These are phyloP conservation scores for Ophiostoma populinum DNA, from an alignment of 2,329 filamentous ascomycete genomes.

Conservation along the genomic window DNA sequence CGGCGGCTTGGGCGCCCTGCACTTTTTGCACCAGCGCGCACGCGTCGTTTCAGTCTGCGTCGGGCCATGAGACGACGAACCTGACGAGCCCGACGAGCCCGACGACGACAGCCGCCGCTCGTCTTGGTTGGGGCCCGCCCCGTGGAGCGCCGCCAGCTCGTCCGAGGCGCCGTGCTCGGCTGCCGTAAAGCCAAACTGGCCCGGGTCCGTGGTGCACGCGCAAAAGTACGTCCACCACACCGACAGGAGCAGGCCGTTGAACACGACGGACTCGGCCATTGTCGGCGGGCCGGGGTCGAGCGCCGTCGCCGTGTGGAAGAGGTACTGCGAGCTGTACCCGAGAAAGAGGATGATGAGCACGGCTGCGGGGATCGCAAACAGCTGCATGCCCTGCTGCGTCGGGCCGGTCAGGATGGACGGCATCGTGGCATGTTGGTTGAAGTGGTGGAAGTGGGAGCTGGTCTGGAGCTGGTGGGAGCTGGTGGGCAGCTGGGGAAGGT, in stretches of 20 bases:
- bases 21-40: conserved; percentile 57
- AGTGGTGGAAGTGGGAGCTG: too few relatives aligned
- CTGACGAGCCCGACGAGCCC: neutral
- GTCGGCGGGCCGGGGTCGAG: conserved; percentile 44
- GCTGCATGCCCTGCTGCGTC: conserved; percentile 28
- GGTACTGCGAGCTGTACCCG: conserved; percentile 52
- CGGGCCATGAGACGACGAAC: conserved; percentile 3
- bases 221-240: conserved; percentile 55
- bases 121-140: too few relatives aligned
- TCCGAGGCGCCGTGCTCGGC: neutral
- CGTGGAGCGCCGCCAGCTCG: too few relatives aligned
- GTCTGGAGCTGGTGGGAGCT: too few relatives aligned
- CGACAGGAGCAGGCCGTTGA: conserved; percentile 47
- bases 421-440: conserved; percentile 11
- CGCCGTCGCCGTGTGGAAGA: conserved; percentile 43
- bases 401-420: conserved; percentile 16
- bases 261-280: conserved; percentile 35
- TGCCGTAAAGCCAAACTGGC: conserved; percentile 28
- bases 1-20: conserved; percentile 54
- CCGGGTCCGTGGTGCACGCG: conserved; percentile 39
- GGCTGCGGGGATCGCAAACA: conserved; percentile 51
- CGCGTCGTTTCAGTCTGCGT: conserved; percentile 1
- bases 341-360: conserved; percentile 50
- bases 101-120: neutral
- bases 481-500: too few relatives aligned